phyloP scores from a whole-genome alignment of 2,329 filamentous ascomycete genomes.

The Cladophialophora yegresii region DNA sequence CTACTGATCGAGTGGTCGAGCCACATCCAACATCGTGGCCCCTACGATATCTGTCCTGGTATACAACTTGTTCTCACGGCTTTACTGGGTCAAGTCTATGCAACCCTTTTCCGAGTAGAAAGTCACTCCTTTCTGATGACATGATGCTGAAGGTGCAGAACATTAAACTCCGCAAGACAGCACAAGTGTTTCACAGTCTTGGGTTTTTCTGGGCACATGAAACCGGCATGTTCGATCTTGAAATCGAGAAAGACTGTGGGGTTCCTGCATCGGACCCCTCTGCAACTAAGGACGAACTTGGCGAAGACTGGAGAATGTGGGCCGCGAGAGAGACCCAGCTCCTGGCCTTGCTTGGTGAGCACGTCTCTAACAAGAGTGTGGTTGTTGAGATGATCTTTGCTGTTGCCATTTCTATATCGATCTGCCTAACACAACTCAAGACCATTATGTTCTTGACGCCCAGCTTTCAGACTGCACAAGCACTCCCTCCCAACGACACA shows the following conservation, averaged over 20 bases:
- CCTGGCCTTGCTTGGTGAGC: constrained; percentile 40
- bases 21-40: constrained; percentile 48
- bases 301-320: constrained; percentile 48
- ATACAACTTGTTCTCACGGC: constrained; percentile 50
- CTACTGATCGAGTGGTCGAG: constrained; percentile 45
- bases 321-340: constrained; percentile 49
- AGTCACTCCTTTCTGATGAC: not conserved
- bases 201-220: constrained; percentile 52
- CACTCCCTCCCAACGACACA: constrained; percentile 47
- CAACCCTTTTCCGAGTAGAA: constrained; percentile 44
- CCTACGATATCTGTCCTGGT: constrained; percentile 48
- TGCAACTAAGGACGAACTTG: constrained; percentile 39
- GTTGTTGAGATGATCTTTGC: not conserved
- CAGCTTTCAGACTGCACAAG: constrained; percentile 49
- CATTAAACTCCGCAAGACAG: constrained; percentile 47
- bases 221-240: constrained; percentile 47
- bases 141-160: constrained; percentile 36
- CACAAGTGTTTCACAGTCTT: constrained; percentile 49
- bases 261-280: constrained; percentile 42
- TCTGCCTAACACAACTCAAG: constrained; percentile 23
- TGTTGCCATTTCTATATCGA: not conserved
- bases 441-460: constrained; percentile 51
- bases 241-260: constrained; percentile 39
- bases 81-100: constrained; percentile 49
- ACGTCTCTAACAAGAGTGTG: not conserved